Evolutionary conservation across 805 yeast species (phyloP).

Genomic region (Candida nanaspora): DNA sequence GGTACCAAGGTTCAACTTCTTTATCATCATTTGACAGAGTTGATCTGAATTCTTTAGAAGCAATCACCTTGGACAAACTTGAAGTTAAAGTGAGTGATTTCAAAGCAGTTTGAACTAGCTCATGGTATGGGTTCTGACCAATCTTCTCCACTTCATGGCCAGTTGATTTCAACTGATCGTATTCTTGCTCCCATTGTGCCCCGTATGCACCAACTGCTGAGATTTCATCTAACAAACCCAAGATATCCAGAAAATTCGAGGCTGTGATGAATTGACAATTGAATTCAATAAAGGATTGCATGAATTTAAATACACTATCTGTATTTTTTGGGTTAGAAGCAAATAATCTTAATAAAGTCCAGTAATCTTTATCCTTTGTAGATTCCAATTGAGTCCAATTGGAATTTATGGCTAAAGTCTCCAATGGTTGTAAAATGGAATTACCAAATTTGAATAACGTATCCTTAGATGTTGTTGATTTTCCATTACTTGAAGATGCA

Average conservation of each 20-base stretch:
- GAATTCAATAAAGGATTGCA: conserved; percentile 31
- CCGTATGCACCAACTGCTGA: conserved; percentile 79
- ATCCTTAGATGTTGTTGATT: conserved; percentile 25
- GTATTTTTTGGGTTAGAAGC: conserved; percentile 39
- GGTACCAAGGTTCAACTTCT: conserved; percentile 34
- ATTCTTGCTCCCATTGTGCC: conserved; percentile 66
- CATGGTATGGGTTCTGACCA: conserved; percentile 40
- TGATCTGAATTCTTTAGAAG: conserved; percentile 21
- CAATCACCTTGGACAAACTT: conserved; percentile 34
- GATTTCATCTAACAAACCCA: conserved; percentile 71
- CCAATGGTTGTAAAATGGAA: conserved; percentile 39
- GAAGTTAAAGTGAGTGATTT: conserved; percentile 57
- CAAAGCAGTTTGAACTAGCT: conserved; percentile 50
- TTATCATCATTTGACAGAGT: conserved; percentile 23
- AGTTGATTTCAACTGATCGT: conserved; percentile 34
- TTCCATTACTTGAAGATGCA: conserved; percentile 21
- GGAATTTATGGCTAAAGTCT: conserved; percentile 38
- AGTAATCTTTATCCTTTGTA: conserved; percentile 32
- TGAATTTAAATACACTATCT: conserved; percentile 36
- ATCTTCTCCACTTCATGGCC: conserved; percentile 35
- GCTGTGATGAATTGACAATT: conserved; percentile 31
- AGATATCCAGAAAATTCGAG: conserved; percentile 52
- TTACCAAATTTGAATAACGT: conserved; percentile 36
- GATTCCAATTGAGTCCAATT: conserved; percentile 35
- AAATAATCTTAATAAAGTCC: conserved; percentile 40